phyloP scores from a whole-genome alignment of 257 asterid species.

The Penstemon newberryi region DNA sequence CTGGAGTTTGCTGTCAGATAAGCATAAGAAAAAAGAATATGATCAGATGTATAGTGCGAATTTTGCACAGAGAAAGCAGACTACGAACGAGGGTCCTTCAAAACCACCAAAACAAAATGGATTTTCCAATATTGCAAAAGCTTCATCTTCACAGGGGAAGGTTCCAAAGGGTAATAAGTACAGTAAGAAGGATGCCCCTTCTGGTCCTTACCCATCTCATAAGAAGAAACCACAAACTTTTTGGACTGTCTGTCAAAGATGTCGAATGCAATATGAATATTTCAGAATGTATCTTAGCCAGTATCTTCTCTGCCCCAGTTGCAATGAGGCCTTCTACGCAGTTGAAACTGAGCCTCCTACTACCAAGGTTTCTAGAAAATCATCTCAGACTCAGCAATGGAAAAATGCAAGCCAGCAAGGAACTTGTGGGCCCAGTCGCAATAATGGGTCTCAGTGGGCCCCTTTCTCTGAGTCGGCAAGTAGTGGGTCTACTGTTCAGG shows the following conservation, averaged over 20 bases:
- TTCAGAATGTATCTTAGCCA: conserved; percentile 69
- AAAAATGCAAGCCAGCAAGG: conserved; percentile 36
- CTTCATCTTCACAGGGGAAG: conserved; percentile 40
- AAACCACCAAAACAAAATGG: conserved; percentile 51
- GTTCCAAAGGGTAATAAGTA: conserved; percentile 39
- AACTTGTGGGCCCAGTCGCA: conserved; percentile 25
- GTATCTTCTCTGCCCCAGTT: conserved; percentile 78
- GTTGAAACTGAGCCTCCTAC: conserved; percentile 62
- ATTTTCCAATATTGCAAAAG: conserved; percentile 52
- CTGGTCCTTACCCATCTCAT: conserved; percentile 38
- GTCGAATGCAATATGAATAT: conserved; percentile 82
- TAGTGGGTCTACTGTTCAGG: conserved; percentile 57
- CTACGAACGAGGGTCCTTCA: conserved; percentile 38
- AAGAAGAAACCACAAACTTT: conserved; percentile 55
- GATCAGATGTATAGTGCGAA: conserved; percentile 41
- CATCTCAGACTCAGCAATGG: conserved; percentile 33
- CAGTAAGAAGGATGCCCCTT: conserved; percentile 38
- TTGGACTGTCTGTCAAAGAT: conserved; percentile 77
- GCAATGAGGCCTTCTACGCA: conserved; percentile 76
- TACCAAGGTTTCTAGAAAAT: conserved; percentile 37
- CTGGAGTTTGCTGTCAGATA: conserved; percentile 73
- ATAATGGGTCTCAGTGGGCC: conserved; percentile 52
- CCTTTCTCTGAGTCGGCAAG: conserved; percentile 59
- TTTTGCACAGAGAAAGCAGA: conserved; percentile 33
- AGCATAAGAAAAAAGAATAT: conserved; percentile 46